Evolutionary conservation across 768 basidiomycete species (phyloP).

Genomic region (Amylocystis lapponica): DNA sequence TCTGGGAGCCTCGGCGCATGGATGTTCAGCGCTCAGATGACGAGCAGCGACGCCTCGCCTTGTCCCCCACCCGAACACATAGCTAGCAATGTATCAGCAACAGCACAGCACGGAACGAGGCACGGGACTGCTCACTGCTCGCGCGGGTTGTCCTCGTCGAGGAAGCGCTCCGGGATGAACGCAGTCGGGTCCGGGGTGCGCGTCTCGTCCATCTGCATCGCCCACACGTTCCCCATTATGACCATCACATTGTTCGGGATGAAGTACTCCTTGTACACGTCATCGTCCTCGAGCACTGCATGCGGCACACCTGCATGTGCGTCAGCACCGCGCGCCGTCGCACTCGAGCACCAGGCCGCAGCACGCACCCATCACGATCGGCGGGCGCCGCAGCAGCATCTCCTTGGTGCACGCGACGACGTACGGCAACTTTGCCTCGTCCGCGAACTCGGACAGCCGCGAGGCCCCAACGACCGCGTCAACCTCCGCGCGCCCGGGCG

Average conservation of each 20-base stretch:
- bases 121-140: conserved; percentile 1
- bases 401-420: conserved; percentile 48
- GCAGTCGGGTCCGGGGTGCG: conserved; percentile 14
- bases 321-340: too few relatives aligned
- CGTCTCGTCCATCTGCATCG: conserved; percentile 10
- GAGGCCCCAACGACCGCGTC: conserved; percentile 48
- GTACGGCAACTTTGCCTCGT: conserved; percentile 47
- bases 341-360: too few relatives aligned
- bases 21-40: conserved; percentile 14
- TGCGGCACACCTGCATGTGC: background rate
- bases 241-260: background rate
- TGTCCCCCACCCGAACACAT: conserved; percentile 18
- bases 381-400: conserved; percentile 6
- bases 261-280: background rate
- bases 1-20: background rate
- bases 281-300: conserved; percentile 7
- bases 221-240: background rate
- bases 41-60: conserved; percentile 18
- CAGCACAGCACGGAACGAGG: background rate
- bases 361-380: conserved; percentile 2
- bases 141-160: too few relatives aligned
- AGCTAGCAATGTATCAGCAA: conserved; percentile 3
- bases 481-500: conserved; percentile 55
- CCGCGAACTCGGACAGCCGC: conserved; percentile 49
- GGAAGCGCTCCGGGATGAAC: conserved; percentile 23